Evolutionary conservation across 257 asterid genomes (phyloP).

Genomic region (Echium plantagineum): DNA sequence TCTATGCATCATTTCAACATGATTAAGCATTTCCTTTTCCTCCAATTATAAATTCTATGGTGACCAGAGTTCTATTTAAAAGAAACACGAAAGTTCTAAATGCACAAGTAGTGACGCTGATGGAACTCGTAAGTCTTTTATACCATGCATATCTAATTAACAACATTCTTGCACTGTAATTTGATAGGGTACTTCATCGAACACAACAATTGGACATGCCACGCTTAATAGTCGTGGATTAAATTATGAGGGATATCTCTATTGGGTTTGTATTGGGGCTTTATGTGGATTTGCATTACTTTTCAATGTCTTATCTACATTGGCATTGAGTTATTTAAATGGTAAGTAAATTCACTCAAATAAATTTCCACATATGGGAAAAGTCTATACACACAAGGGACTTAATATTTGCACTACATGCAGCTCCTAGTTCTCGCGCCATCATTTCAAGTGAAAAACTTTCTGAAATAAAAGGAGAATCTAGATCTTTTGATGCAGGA

Average conservation of each 20-base stretch:
- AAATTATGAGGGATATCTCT: constrained; percentile 26
- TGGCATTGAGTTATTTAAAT: constrained; percentile 46
- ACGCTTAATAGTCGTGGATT: constrained; percentile 46
- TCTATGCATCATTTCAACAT: background rate
- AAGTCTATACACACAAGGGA: background rate
- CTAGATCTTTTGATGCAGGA: constrained; percentile 3
- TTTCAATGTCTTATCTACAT: constrained; percentile 38
- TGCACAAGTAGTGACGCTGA: background rate
- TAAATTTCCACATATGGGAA: constrained; percentile 3
- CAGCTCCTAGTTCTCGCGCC: constrained; percentile 64
- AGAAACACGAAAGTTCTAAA: background rate
- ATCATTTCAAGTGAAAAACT: constrained; percentile 48
- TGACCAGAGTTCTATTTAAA: background rate
- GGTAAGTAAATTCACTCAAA: constrained; percentile 28
- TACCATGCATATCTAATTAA: background rate
- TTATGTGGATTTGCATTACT: constrained; percentile 37
- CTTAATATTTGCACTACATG: constrained; percentile 11
- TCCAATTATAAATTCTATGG: background rate
- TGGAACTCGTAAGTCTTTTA: background rate
- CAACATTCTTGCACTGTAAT: constrained; percentile 4
- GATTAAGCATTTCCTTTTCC: background rate
- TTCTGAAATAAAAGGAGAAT: constrained; percentile 26
- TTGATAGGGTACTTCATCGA: constrained; percentile 24
- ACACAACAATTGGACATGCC: constrained; percentile 40
- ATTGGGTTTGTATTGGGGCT: constrained; percentile 56